These are phyloP conservation scores for Ricinus communis DNA, from an alignment of 345 rosid species.

Conservation along the genomic window DNA sequence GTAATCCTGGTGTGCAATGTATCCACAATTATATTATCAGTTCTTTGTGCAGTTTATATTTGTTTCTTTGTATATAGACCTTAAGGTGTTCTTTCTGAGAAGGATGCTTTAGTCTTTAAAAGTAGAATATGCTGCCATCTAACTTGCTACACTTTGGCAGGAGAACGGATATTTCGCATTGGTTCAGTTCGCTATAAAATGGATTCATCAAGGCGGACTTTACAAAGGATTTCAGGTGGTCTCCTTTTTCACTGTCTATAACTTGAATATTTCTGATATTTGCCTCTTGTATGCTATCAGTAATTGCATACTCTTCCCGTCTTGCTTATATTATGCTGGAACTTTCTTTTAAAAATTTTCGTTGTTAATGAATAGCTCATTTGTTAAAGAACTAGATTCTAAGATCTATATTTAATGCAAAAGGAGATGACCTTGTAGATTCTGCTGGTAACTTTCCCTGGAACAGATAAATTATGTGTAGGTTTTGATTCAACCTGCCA, in stretches of 20 bases:
- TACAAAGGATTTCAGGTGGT: conserved; percentile 79
- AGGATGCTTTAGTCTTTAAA: conserved; percentile 17
- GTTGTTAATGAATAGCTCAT: not conserved
- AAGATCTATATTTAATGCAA: not conserved
- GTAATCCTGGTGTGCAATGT: conserved; percentile 13
- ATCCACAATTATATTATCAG: not conserved
- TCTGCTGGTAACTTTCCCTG: not conserved
- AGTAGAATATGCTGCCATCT: not conserved
- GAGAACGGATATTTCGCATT: conserved; percentile 77
- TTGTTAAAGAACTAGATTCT: not conserved
- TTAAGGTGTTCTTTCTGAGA: not conserved
- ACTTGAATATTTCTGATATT: conserved; percentile 4
- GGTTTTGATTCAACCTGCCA: not conserved
- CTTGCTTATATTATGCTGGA: not conserved
- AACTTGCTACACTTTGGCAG: conserved; percentile 32
- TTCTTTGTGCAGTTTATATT: not conserved
- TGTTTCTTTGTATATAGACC: not conserved
- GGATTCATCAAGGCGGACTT: conserved; percentile 90
- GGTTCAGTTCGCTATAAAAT: conserved; percentile 82
- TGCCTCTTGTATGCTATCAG: not conserved
- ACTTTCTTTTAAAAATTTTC: not conserved
- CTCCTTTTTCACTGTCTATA: conserved; percentile 6
- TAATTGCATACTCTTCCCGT: not conserved
- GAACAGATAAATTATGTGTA: not conserved
- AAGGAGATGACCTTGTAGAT: not conserved